Evolutionary conservation across 305 asterid genomes (phyloP).

Genomic region (Fraxinus platypoda): DNA sequence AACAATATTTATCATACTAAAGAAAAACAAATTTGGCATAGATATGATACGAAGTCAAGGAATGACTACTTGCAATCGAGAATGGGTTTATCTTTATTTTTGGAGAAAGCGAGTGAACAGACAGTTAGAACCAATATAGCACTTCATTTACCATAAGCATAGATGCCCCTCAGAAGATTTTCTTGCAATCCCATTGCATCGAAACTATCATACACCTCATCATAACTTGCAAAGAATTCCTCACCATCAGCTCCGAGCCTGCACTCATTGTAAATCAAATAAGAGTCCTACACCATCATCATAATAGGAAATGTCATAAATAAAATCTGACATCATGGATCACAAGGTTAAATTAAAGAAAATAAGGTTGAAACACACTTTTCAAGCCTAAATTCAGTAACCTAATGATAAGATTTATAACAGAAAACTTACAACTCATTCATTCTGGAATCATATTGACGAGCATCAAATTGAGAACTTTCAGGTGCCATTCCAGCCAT

Average conservation of each 20-base stretch:
- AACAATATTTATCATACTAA: background rate
- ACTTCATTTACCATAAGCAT: conserved; percentile 64
- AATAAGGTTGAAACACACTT: background rate
- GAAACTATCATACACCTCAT: conserved; percentile 80
- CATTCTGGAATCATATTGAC: conserved; percentile 14
- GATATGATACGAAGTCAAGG: background rate
- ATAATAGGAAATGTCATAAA: background rate
- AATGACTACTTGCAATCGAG: background rate
- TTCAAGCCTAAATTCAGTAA: background rate
- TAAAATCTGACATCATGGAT: background rate
- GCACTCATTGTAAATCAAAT: background rate
- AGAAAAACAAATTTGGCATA: background rate
- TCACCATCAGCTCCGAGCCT: conserved; percentile 21
- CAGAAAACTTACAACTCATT: conserved; percentile 11
- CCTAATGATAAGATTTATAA: background rate
- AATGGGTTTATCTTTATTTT: background rate
- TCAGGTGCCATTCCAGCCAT: conserved; percentile 23
- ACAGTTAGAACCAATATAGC: background rate
- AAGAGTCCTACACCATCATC: background rate
- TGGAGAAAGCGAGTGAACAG: background rate
- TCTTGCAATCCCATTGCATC: conserved; percentile 90
- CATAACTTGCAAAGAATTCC: conserved; percentile 79
- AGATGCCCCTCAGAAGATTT: conserved; percentile 85
- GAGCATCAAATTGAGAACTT: conserved; percentile 19
- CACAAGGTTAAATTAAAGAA: background rate